phyloP scores from a whole-genome alignment of 2,329 filamentous ascomycete species.

The Talaromyces sp. region DNA sequence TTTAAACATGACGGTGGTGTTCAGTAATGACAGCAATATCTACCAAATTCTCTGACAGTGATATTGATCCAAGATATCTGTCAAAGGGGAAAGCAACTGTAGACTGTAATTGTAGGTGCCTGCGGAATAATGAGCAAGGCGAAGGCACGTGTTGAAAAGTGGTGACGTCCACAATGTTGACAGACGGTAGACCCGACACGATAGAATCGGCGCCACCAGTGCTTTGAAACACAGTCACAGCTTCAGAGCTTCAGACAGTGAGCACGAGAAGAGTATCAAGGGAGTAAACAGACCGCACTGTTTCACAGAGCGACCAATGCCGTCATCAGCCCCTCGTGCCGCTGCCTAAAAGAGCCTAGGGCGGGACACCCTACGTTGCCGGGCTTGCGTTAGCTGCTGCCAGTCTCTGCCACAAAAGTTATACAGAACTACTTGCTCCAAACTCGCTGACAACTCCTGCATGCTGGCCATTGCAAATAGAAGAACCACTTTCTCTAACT shows the following conservation, averaged over 20 bases:
- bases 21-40: not conserved
- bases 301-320: slow-evolving; percentile 3
- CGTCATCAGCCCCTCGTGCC: slow-evolving; percentile 10
- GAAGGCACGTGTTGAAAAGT: not conserved
- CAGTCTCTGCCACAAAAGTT: not conserved
- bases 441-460: not conserved
- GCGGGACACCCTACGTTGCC: not conserved
- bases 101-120: not conserved
- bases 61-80: not conserved
- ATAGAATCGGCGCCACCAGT: not conserved
- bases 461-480: not conserved
- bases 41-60: not conserved
- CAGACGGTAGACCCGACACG: not conserved
- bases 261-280: not conserved
- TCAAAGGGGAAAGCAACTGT: not conserved
- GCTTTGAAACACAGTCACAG: not conserved
- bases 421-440: not conserved
- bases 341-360: slow-evolving; percentile 4
- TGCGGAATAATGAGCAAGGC: not conserved
- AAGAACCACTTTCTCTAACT: slow-evolving; percentile 15
- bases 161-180: not conserved
- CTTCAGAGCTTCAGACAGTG: not conserved
- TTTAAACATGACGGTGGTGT: slow-evolving; percentile 27
- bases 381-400: not conserved
- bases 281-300: not conserved